Base-by-base conservation (phyloP, 768 basidiomycete species). In the Amylocystis lapponica region DNA sequence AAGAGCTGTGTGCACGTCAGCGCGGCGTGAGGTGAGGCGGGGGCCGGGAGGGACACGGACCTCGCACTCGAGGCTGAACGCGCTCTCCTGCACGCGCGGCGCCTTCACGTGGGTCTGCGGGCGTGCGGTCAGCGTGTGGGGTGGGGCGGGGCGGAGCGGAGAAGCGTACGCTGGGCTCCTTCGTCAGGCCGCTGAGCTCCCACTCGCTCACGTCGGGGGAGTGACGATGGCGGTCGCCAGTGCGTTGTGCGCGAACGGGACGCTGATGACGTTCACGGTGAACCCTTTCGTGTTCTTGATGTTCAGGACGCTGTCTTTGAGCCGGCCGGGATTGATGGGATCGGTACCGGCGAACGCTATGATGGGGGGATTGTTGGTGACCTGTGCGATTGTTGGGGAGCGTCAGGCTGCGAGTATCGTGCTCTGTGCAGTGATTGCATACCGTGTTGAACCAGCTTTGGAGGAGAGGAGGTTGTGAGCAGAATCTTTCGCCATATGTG, bases 211-310 rank as follows among this genome's bases (percentile, higher is more conserved):
- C 59, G 1, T 50, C 1, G 53, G 42, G 3, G 72, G 71, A 3
- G 68, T 53, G 22, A 74, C 66, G 13, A 71, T 51, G 10, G 66
- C 43, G 1, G 64, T 56, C 16, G 52, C 53, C 47, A 71, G 68
- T 0, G 71, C 72, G 6, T 61, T 55, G 41, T 72, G 61, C 2
- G 66, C 27, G 33, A 63, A 72, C 2, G 70, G 64, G 49, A 78
- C 77, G 30, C 74, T 76, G 53, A 81, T 79, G 54, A 77, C 75
- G 50, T 74, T 76, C 21, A 77, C 70, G 5, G 70, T 71, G 56
- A 79, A 81, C 22, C 69, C 64, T 35, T 71, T 71, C 21, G 67
- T 68, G 1, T 58, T 60, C 50, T 60, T 63, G 50, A 78, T 72
- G 48, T 78, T 79, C 21, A 52, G 50, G 21, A 64, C 53, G 1